Evolutionary conservation across 768 basidiomycete genomes (phyloP).

Genomic region (Lepiota brunneoincarnata): DNA sequence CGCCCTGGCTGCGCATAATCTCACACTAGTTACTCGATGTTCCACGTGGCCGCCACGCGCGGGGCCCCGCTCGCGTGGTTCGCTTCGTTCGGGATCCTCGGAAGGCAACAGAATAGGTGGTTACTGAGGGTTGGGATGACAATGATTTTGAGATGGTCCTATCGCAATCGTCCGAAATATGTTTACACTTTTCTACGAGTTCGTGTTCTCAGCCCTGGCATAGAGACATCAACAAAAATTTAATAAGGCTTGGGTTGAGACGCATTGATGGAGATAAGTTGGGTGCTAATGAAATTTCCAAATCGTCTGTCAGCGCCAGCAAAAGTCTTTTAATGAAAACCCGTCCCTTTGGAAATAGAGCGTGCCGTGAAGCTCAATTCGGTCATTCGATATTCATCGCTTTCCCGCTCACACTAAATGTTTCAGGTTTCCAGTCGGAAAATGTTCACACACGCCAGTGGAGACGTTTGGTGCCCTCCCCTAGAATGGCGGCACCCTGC

Average conservation of each 20-base stretch:
- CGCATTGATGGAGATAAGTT: neutral
- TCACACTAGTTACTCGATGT: conserved; percentile 1
- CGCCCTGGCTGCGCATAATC: neutral
- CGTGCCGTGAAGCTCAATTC: conserved; percentile 4
- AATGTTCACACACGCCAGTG: neutral
- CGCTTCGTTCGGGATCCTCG: conserved; percentile 19
- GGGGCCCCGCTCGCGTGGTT: conserved; percentile 15
- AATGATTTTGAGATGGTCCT: neutral
- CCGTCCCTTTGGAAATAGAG: conserved; percentile 19
- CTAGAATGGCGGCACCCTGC: too few species aligned
- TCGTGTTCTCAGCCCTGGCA: too few species aligned
- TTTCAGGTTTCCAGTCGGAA: neutral
- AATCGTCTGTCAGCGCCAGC: neutral
- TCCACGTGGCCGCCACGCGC: conserved; percentile 39
- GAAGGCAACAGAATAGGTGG: conserved; percentile 16
- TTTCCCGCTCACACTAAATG: too few species aligned
- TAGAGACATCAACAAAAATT: too few species aligned
- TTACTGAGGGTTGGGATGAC: conserved; percentile 2
- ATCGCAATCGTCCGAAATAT: too few species aligned
- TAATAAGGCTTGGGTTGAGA: too few species aligned
- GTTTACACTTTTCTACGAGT: too few species aligned
- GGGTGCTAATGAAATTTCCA: neutral
- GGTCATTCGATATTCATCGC: neutral
- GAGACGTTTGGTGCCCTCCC: too few species aligned
- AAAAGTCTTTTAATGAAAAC: conserved; percentile 15